Percentiles rank a stretch among this genome's conserved stretches.
Conservation (phyloP, 495 filamentous ascomycete genomes). For the Aspergillus panamensis region DNA sequence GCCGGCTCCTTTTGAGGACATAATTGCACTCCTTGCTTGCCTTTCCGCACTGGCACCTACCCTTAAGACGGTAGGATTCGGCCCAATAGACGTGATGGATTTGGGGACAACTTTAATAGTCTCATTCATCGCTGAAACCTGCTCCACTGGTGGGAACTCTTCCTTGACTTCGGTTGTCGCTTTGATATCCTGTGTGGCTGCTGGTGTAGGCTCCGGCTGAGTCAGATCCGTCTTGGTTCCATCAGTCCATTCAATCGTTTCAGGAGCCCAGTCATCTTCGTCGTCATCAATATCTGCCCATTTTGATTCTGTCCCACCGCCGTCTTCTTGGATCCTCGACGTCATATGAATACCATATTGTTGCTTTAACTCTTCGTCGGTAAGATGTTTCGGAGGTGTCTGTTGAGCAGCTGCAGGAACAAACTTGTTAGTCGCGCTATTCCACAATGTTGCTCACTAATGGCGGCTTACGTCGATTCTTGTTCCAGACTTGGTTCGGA, state of each 20-base stretch:
- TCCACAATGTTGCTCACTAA: conserved; percentile 2
- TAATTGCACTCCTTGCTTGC: conserved; percentile 51
- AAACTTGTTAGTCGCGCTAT: conserved; percentile 26
- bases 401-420: conserved; percentile 62
- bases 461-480: conserved; percentile 77
- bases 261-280: conserved; percentile 96
- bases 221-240: conserved; percentile 87
- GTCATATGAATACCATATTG: conserved; percentile 96
- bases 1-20: conserved; percentile 61
- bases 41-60: conserved; percentile 49
- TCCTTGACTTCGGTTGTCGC: conserved; percentile 30
- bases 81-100: conserved; percentile 46
- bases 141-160: conserved; percentile 21
- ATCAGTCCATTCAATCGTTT: conserved; percentile 95
- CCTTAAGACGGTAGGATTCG: conserved; percentile 52
- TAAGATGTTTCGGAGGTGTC: conserved; percentile 84
- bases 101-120: conserved; percentile 39
- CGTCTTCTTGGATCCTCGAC: conserved; percentile 80
- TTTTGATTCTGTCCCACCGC: conserved; percentile 76
- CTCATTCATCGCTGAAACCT: conserved; percentile 27
- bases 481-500: conserved; percentile 89
- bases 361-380: conserved; percentile 94
- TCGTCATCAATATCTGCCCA: conserved; percentile 99
- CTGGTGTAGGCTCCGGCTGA: conserved; percentile 40
- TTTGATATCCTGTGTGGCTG: conserved; percentile 23